phyloP scores from a whole-genome alignment of 768 basidiomycete genomes.

The Coprinopsis strossmayeri region DNA sequence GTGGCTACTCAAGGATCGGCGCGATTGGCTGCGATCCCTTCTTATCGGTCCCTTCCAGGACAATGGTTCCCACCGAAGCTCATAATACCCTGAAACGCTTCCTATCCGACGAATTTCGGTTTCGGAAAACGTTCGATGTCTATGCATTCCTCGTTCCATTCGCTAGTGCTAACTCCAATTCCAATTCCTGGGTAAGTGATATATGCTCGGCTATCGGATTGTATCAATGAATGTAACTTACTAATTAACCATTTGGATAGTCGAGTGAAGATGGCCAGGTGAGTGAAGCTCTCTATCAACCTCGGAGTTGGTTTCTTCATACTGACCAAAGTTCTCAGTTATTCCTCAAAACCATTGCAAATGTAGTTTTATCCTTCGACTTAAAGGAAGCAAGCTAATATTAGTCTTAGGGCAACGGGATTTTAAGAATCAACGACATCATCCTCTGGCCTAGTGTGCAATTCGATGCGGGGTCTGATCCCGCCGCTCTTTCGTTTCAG shows the following conservation, averaged over 20 bases:
- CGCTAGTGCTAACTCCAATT: slow-evolving; percentile 28
- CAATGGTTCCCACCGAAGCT: slow-evolving; percentile 37
- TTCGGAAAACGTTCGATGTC: slow-evolving; percentile 31
- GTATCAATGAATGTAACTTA: too few species aligned
- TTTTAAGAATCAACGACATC: slow-evolving; percentile 44
- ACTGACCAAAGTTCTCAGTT: slow-evolving; percentile 20
- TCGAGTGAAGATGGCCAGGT: slow-evolving; percentile 48
- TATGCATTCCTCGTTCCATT: slow-evolving; percentile 39
- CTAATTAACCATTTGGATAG: too few species aligned
- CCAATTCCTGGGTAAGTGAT: slow-evolving; percentile 34
- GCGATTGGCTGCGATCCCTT: not conserved
- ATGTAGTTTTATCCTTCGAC: slow-evolving; percentile 25
- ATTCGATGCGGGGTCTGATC: slow-evolving; percentile 25
- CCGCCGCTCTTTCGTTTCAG: slow-evolving; percentile 47
- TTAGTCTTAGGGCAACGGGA: slow-evolving; percentile 36
- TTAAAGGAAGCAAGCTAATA: not conserved
- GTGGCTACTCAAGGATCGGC: not conserved
- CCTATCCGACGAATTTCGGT: slow-evolving; percentile 36
- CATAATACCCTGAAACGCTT: slow-evolving; percentile 39
- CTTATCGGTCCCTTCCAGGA: not conserved
- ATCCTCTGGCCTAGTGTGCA: slow-evolving; percentile 40
- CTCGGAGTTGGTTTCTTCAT: not conserved
- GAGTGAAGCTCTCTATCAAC: slow-evolving; percentile 10
- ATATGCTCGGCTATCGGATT: too few species aligned
- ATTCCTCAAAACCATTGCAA: slow-evolving; percentile 30